phyloP scores from a whole-genome alignment of 2,329 filamentous ascomycete genomes.

The Aschersonia sp. region DNA sequence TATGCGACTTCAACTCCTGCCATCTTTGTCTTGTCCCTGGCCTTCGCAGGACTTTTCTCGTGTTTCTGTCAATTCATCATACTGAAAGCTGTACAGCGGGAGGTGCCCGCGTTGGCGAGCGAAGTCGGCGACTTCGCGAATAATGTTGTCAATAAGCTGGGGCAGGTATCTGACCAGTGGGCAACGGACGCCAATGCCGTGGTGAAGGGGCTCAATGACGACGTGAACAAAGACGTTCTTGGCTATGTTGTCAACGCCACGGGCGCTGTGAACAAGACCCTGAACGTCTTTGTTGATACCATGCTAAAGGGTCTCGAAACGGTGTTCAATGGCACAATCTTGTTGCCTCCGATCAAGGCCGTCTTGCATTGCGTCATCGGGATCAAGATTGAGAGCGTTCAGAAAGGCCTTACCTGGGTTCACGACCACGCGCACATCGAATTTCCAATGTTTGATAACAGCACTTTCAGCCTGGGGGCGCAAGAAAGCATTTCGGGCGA shows the following conservation, averaged over 20 bases:
- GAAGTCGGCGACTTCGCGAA: slow-evolving; percentile 70
- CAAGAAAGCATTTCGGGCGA: slow-evolving; percentile 43
- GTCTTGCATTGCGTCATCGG: slow-evolving; percentile 79
- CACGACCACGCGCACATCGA: slow-evolving; percentile 71
- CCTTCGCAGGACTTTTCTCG: slow-evolving; percentile 65
- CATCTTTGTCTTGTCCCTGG: slow-evolving; percentile 74
- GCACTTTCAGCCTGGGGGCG: slow-evolving; percentile 75
- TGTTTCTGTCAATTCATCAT: slow-evolving; percentile 73
- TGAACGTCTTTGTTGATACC: slow-evolving; percentile 67
- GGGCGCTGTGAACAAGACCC: slow-evolving; percentile 65
- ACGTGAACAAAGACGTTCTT: slow-evolving; percentile 75
- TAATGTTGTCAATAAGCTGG: slow-evolving; percentile 58
- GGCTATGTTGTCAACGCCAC: slow-evolving; percentile 81
- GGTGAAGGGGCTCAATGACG: slow-evolving; percentile 53
- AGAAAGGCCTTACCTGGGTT: slow-evolving; percentile 89
- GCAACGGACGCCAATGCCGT: slow-evolving; percentile 60
- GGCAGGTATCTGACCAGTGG: slow-evolving; percentile 64
- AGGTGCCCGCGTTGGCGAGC: slow-evolving; percentile 59
- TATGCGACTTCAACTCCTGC: slow-evolving; percentile 78
- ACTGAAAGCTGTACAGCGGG: slow-evolving; percentile 56
- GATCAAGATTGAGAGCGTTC: slow-evolving; percentile 70
- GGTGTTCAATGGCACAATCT: slow-evolving; percentile 70
- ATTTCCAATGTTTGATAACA: slow-evolving; percentile 62
- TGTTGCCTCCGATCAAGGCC: slow-evolving; percentile 63
- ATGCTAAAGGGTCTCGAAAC: slow-evolving; percentile 60